phyloP scores from a whole-genome alignment of 306 rosid species.

The Prosopis cineraria region DNA sequence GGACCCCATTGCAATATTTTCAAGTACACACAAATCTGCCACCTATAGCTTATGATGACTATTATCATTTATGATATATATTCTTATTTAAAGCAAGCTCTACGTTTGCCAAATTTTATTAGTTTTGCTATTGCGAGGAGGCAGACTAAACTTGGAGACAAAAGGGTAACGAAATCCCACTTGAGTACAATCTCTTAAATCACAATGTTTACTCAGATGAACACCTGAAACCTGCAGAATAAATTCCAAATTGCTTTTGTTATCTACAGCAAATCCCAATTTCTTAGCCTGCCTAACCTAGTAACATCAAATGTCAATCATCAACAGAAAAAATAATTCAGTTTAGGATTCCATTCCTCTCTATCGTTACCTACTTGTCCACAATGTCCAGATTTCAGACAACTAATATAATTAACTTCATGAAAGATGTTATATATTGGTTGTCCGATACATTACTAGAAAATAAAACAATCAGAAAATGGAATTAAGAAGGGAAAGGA shows the following conservation, averaged over 20 bases:
- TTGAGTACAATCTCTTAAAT: too few species aligned
- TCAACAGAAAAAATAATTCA: not conserved
- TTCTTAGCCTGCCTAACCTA: not conserved
- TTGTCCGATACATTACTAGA: not conserved
- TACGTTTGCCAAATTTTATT: too few species aligned
- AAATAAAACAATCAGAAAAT: not conserved
- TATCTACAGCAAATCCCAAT: too few species aligned
- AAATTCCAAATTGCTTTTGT: too few species aligned
- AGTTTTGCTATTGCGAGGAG: too few species aligned
- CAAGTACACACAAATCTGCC: not conserved
- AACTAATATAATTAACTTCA: not conserved
- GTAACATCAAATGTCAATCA: too few species aligned
- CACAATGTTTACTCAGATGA: too few species aligned
- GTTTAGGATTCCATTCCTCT: not conserved
- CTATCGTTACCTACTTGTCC: not conserved
- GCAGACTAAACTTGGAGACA: not conserved
- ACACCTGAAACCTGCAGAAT: too few species aligned
- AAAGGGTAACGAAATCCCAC: not conserved
- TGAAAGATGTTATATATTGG: not conserved
- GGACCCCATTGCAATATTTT: not conserved
- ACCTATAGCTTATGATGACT: not conserved
- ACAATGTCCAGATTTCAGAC: too few species aligned
- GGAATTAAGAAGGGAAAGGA: slow-evolving; percentile 14
- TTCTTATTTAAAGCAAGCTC: not conserved
- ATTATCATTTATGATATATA: not conserved